Evolutionary conservation across 208 protist genomes (phyloP).

Genomic region (Phytomonas sp.): DNA sequence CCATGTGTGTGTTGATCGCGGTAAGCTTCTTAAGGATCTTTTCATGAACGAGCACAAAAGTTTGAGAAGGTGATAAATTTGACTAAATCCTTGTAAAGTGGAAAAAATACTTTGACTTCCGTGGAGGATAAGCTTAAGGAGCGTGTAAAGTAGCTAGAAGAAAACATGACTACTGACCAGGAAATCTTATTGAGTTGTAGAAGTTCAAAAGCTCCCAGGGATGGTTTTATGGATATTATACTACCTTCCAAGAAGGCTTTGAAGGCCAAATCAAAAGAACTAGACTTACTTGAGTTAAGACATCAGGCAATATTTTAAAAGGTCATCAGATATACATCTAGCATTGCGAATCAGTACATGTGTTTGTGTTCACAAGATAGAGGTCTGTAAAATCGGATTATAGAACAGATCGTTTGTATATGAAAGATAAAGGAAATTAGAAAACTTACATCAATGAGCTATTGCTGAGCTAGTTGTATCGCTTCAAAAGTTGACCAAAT

Average conservation of each 20-base stretch:
- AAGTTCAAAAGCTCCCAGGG: background rate
- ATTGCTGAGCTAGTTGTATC: background rate
- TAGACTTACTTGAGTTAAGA: slow-evolving; percentile 46
- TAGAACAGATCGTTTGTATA: background rate
- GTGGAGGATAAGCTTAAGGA: background rate
- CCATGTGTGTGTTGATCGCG: slow-evolving; percentile 37
- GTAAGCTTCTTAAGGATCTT: slow-evolving; percentile 32
- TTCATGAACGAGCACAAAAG: slow-evolving; percentile 34
- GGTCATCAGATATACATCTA: slow-evolving; percentile 35
- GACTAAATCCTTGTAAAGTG: background rate
- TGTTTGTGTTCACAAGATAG: slow-evolving; percentile 36
- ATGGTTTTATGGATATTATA: background rate
- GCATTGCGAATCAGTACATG: slow-evolving; percentile 30
- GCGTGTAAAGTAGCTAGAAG: background rate
- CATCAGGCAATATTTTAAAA: slow-evolving; percentile 64
- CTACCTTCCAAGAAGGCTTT: background rate
- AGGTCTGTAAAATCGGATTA: background rate
- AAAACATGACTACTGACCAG: background rate
- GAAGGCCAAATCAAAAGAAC: slow-evolving; percentile 8
- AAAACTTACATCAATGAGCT: background rate
- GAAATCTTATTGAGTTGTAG: background rate
- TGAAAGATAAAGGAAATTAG: background rate
- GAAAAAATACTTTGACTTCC: background rate
- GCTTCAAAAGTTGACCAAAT: background rate
- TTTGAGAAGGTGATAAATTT: slow-evolving; percentile 25